phyloP scores from a whole-genome alignment of 2,329 filamentous ascomycete species.

The Aureobasidium lini region DNA sequence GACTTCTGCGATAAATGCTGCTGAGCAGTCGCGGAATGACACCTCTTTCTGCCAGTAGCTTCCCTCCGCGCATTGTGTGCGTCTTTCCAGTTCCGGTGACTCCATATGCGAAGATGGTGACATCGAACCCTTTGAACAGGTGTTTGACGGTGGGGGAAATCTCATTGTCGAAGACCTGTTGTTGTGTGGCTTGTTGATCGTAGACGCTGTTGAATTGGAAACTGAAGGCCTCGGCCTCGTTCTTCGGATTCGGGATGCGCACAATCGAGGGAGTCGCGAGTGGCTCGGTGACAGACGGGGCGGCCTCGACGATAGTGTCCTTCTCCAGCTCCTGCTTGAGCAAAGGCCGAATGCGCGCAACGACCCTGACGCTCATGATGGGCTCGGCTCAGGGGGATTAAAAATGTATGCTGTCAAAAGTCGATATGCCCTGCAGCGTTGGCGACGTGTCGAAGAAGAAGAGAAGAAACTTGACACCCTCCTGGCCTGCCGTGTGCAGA shows the following conservation, averaged over 20 bases:
- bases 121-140: slow-evolving; percentile 80
- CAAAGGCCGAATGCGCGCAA: slow-evolving; percentile 83
- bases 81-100: slow-evolving; percentile 93
- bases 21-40: slow-evolving; percentile 82
- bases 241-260: slow-evolving; percentile 89
- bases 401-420: background rate
- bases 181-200: slow-evolving; percentile 69
- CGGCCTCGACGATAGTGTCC: slow-evolving; percentile 72
- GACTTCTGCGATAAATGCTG: slow-evolving; percentile 73
- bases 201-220: slow-evolving; percentile 96
- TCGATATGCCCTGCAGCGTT: background rate
- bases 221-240: slow-evolving; percentile 80
- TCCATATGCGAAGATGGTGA: slow-evolving; percentile 88
- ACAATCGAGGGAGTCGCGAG: slow-evolving; percentile 55
- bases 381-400: background rate
- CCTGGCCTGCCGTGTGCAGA: background rate
- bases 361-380: slow-evolving; percentile 63
- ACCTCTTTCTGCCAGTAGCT: slow-evolving; percentile 76
- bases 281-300: slow-evolving; percentile 36
- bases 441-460: background rate
- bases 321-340: slow-evolving; percentile 78
- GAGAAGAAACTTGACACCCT: background rate
- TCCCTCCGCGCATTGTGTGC: slow-evolving; percentile 88
- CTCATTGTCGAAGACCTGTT: slow-evolving; percentile 82
- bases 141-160: slow-evolving; percentile 86